phyloP scores from a whole-genome alignment of 257 asterid genomes.

The Solanum piurae region DNA sequence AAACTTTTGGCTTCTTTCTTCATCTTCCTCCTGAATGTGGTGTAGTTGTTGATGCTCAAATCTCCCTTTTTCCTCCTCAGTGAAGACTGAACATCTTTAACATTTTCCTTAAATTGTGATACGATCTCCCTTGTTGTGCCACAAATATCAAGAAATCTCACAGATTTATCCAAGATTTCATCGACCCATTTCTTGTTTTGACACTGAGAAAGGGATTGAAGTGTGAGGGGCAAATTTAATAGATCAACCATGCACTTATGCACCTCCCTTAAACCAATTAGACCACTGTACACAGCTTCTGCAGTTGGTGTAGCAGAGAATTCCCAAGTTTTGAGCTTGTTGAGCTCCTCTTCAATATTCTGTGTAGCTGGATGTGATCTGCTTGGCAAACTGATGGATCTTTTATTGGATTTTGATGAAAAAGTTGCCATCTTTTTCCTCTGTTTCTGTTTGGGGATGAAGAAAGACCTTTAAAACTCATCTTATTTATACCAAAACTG shows the following conservation, averaged over 20 bases:
- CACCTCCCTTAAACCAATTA: neutral
- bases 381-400: constrained; percentile 26
- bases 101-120: neutral
- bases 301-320: neutral
- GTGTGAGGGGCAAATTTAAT: constrained; percentile 6
- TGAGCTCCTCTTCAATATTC: constrained; percentile 15
- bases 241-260: constrained; percentile 1
- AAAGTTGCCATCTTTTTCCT: constrained; percentile 9
- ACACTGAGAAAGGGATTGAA: constrained; percentile 4
- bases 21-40: constrained; percentile 9
- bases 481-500: neutral
- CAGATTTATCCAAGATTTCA: constrained; percentile 2
- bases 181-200: constrained; percentile 5
- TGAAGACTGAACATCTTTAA: neutral
- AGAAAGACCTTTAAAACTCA: neutral
- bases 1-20: neutral
- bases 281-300: neutral
- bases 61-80: constrained; percentile 6
- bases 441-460: neutral
- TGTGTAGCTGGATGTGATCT: constrained; percentile 25
- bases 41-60: neutral
- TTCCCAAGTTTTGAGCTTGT: constrained; percentile 4
- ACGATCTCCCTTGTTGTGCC: neutral
- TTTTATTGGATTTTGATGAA: constrained; percentile 10
- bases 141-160: constrained; percentile 7